Conservation (phyloP, 2,329 filamentous ascomycete genomes). For the Elsinoe batatas region DNA sequence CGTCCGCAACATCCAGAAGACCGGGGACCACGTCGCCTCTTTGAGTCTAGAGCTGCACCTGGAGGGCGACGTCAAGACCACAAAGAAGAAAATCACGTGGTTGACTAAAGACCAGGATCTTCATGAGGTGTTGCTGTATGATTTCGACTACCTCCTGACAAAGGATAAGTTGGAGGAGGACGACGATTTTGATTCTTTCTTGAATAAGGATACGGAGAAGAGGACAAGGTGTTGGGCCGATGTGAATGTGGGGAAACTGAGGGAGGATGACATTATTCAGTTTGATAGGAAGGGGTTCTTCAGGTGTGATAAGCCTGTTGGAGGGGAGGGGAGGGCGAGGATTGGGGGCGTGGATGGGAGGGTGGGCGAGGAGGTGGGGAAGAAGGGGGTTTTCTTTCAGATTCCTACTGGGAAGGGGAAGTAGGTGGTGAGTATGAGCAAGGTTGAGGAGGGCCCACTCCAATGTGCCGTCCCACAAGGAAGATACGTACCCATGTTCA, state of each 20-base stretch:
- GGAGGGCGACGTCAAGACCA: constrained; percentile 86
- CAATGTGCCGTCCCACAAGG: too few species aligned
- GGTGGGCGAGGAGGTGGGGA: constrained; percentile 36
- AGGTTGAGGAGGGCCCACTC: too few species aligned
- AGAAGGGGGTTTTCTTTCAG: constrained; percentile 56
- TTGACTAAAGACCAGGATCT: constrained; percentile 68
- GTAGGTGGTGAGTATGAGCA: not conserved
- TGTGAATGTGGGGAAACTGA: constrained; percentile 65
- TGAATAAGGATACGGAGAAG: constrained; percentile 66
- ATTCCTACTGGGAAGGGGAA: constrained; percentile 55
- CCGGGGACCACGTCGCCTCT: constrained; percentile 47
- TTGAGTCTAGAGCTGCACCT: constrained; percentile 82
- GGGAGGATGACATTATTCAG: constrained; percentile 86
- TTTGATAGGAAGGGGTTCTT: constrained; percentile 91
- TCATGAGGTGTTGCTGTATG: constrained; percentile 74
- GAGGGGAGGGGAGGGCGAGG: constrained; percentile 1
- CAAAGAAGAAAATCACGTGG: constrained; percentile 96
- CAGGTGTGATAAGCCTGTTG: constrained; percentile 60
- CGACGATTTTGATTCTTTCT: constrained; percentile 57
- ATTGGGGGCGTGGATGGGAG: constrained; percentile 9
- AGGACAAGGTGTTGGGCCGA: constrained; percentile 70
- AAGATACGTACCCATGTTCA: too few species aligned
- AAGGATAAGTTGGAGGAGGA: constrained; percentile 88
- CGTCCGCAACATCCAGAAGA: constrained; percentile 55
- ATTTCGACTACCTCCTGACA: constrained; percentile 88